These are phyloP conservation scores for Setomelanomma holmii DNA, from an alignment of 2,329 filamentous ascomycete species.

Conservation along the genomic window DNA sequence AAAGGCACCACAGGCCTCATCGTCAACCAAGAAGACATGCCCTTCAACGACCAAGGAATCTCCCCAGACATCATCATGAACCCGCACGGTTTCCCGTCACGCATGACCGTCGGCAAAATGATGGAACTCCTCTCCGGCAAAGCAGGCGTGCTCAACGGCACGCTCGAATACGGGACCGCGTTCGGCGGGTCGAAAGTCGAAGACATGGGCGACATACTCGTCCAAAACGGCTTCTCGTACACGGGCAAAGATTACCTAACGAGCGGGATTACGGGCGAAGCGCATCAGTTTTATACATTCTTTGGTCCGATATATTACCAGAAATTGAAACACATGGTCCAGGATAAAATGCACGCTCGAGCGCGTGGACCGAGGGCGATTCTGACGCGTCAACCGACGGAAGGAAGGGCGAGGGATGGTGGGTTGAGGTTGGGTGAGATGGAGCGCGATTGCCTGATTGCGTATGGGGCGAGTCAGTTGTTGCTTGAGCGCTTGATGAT, in stretches of 20 bases:
- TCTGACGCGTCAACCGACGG: slow-evolving; percentile 92
- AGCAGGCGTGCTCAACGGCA: slow-evolving; percentile 84
- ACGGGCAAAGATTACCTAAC: slow-evolving; percentile 98
- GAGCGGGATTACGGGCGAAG: slow-evolving; percentile 91
- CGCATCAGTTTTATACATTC: slow-evolving; percentile 94
- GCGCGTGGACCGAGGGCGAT: slow-evolving; percentile 89
- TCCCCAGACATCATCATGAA: slow-evolving; percentile 99
- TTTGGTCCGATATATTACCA: slow-evolving; percentile 99
- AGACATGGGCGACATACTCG: slow-evolving; percentile 84
- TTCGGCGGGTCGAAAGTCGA: slow-evolving; percentile 86
- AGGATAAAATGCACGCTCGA: slow-evolving; percentile 99
- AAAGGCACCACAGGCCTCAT: slow-evolving; percentile 98
- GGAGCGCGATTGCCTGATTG: slow-evolving; percentile 98
- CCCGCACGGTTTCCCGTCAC: slow-evolving; percentile 98
- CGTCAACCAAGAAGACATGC: slow-evolving; percentile 95
- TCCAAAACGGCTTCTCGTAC: slow-evolving; percentile 92
- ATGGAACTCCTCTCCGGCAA: slow-evolving; percentile 95
- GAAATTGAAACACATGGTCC: slow-evolving; percentile 99
- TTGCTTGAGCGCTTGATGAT: slow-evolving; percentile 94
- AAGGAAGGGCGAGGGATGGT: slow-evolving; percentile 91
- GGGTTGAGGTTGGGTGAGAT: slow-evolving; percentile 95
- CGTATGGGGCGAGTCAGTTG: slow-evolving; percentile 92
- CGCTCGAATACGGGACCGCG: slow-evolving; percentile 86
- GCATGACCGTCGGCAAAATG: slow-evolving; percentile 99
- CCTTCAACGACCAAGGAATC: slow-evolving; percentile 88